These are phyloP conservation scores for Paramecium biaurelia DNA, from an alignment of 73 alveolate genomes.

Conservation along the genomic window DNA sequence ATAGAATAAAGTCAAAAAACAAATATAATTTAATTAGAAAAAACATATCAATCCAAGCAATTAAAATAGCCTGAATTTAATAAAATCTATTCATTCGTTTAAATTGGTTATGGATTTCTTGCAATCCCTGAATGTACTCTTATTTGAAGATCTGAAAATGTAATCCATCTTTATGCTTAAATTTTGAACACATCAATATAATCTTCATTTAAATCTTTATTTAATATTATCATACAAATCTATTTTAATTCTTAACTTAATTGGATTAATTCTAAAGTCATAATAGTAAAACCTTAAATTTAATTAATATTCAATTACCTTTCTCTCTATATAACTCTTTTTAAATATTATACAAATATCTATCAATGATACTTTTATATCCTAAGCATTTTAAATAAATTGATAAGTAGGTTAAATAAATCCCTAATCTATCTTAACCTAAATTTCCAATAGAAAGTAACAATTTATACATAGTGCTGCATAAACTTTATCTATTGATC, in stretches of 20 bases:
- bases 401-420: neutral
- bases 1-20: neutral
- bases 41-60: neutral
- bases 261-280: neutral
- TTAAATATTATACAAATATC: neutral
- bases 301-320: neutral
- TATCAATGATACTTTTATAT: neutral
- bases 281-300: neutral
- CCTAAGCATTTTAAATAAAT: neutral
- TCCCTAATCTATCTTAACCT: neutral
- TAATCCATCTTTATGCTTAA: neutral
- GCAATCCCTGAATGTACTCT: neutral
- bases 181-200: neutral
- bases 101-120: neutral
- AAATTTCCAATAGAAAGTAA: neutral
- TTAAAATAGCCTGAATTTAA: neutral
- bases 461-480: neutral
- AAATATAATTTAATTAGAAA: neutral
- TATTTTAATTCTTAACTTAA: neutral
- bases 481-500: neutral
- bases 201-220: neutral
- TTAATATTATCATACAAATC: neutral
- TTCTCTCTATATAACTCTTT: neutral
- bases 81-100: neutral
- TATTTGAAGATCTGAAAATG: neutral